phyloP scores from a whole-genome alignment of 345 rosid genomes.

The Tarenaya hassleriana region DNA sequence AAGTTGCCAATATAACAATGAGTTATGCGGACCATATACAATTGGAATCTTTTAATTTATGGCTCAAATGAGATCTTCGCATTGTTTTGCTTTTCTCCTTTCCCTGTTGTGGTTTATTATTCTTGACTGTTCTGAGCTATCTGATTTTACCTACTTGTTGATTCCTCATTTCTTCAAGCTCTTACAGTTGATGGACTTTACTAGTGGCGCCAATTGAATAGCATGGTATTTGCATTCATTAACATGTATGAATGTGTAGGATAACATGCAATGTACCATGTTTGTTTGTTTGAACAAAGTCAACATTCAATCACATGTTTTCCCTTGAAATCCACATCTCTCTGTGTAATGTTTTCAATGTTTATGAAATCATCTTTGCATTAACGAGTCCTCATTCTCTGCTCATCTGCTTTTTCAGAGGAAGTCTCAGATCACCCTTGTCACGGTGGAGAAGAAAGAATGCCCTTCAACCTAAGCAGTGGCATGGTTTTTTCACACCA shows the following conservation, averaged over 20 bases:
- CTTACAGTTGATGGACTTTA: neutral
- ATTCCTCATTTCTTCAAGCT: neutral
- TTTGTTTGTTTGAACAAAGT: conserved; percentile 3
- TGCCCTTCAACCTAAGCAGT: conserved; percentile 65
- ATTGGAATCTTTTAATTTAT: neutral
- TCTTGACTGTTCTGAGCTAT: neutral
- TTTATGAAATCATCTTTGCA: conserved; percentile 4
- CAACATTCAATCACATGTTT: neutral
- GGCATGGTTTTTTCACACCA: conserved; percentile 62
- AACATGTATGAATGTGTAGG: neutral
- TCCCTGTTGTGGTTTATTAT: neutral
- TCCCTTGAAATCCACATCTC: no score
- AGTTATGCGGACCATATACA: conserved; percentile 3
- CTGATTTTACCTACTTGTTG: neutral
- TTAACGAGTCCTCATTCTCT: conserved; percentile 17
- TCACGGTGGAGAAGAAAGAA: conserved; percentile 81
- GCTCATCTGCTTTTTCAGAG: conserved; percentile 38
- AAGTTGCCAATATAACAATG: neutral
- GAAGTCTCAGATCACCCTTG: conserved; percentile 84
- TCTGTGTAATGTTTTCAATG: neutral
- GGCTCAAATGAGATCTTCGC: neutral
- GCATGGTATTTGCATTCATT: neutral
- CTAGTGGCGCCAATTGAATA: neutral
- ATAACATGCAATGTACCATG: conserved; percentile 13
- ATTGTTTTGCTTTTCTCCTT: neutral